Conservation (phyloP, 2,329 filamentous ascomycete species). For the Emmonsiellopsis sp. region DNA sequence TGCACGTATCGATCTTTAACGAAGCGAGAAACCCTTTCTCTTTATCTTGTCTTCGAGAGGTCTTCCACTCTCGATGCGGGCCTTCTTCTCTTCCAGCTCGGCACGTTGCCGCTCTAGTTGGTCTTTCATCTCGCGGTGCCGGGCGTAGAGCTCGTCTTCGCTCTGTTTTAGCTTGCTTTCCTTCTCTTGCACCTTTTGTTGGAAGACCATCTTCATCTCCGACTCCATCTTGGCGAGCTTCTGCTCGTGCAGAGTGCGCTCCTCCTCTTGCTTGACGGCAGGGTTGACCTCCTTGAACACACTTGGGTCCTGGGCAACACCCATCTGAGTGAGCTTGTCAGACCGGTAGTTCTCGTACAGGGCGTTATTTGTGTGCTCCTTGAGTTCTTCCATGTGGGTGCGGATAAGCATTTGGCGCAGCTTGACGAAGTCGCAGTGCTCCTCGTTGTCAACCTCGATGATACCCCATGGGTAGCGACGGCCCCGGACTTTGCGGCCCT, state of each 20-base stretch:
- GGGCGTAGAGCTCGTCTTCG: slow-evolving; percentile 96
- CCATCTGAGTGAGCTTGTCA: slow-evolving; percentile 98
- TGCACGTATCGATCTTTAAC: slow-evolving; percentile 46
- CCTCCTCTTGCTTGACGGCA: slow-evolving; percentile 98
- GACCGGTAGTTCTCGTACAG: slow-evolving; percentile 99
- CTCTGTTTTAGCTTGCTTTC: slow-evolving; percentile 99
- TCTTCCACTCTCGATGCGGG: slow-evolving; percentile 84
- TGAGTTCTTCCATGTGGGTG: slow-evolving; percentile 99
- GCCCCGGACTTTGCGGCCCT: slow-evolving; percentile 91
- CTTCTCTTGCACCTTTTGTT: slow-evolving; percentile 99
- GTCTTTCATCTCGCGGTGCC: slow-evolving; percentile 99
- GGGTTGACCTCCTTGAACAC: slow-evolving; percentile 99
- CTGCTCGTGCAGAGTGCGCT: slow-evolving; percentile 95
- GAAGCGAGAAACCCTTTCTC: slow-evolving; percentile 98
- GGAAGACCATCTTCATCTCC: slow-evolving; percentile 99
- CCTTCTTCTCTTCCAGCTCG: slow-evolving; percentile 98
- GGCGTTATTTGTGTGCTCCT: slow-evolving; percentile 99
- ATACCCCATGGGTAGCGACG: slow-evolving; percentile 97
- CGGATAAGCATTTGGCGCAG: slow-evolving; percentile 99
- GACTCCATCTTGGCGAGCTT: slow-evolving; percentile 99
- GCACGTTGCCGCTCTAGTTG: slow-evolving; percentile 89
- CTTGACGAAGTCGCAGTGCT: slow-evolving; percentile 99
- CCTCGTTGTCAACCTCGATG: slow-evolving; percentile 99
- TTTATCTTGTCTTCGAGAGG: slow-evolving; percentile 96
- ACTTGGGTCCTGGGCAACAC: slow-evolving; percentile 93